Conservation (phyloP, 257 asterid genomes). For the Henckelia pumila region DNA sequence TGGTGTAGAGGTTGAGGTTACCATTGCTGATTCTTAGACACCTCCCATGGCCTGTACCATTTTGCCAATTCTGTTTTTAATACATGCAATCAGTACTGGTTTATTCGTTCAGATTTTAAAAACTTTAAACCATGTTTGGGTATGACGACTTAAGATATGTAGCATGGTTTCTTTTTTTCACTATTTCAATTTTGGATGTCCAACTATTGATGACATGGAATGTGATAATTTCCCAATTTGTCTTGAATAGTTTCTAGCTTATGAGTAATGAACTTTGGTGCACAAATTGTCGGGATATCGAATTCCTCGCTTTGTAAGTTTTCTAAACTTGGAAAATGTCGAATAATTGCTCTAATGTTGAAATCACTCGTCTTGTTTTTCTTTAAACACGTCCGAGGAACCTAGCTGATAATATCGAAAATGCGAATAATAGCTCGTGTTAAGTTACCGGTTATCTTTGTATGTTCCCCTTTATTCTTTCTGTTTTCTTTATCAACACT, state of each 20-base stretch:
- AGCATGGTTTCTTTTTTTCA: slow-evolving; percentile 15
- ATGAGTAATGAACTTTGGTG: slow-evolving; percentile 3
- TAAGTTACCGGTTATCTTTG: too few relatives aligned
- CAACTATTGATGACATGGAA: slow-evolving; percentile 21
- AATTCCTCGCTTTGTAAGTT: too few relatives aligned
- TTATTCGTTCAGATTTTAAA: slow-evolving; percentile 26
- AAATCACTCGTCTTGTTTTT: not conserved
- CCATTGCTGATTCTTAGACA: slow-evolving; percentile 51
- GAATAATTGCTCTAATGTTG: not conserved
- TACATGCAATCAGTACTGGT: slow-evolving; percentile 16
- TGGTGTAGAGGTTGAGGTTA: slow-evolving; percentile 64
- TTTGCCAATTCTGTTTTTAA: slow-evolving; percentile 9
- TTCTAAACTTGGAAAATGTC: too few relatives aligned
- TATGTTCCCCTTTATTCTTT: too few relatives aligned
- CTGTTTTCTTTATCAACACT: too few relatives aligned
- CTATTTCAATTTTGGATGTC: slow-evolving; percentile 32
- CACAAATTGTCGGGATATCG: not conserved
- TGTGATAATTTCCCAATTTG: slow-evolving; percentile 20
- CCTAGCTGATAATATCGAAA: too few relatives aligned
- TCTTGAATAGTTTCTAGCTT: slow-evolving; percentile 8
- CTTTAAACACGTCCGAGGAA: not conserved
- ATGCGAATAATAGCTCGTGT: too few relatives aligned
- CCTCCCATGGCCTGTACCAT: not conserved
- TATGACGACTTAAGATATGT: slow-evolving; percentile 8
- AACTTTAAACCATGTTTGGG: slow-evolving; percentile 13